phyloP scores from a whole-genome alignment of 257 asterid genomes.

The Haberlea rhodopensis region DNA sequence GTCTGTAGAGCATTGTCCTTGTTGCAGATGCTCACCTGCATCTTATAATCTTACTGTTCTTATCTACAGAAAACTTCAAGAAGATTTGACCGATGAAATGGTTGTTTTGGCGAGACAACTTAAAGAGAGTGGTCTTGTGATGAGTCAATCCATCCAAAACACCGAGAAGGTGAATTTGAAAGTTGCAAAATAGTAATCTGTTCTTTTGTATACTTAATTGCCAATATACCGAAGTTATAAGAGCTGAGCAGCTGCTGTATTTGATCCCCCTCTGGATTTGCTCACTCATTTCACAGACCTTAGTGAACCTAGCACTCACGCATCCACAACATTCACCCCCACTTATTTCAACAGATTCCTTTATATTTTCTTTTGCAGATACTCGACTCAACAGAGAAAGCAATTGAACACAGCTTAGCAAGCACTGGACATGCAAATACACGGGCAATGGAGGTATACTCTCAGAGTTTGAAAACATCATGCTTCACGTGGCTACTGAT shows the following conservation, averaged over 20 bases:
- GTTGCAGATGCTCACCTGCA: constrained; percentile 1
- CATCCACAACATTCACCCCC: background rate
- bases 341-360: background rate
- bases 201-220: background rate
- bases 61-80: constrained; percentile 79
- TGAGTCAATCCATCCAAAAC: constrained; percentile 76
- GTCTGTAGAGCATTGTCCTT: constrained; percentile 14
- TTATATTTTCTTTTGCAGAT: constrained; percentile 40
- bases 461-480: constrained; percentile 65
- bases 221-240: background rate
- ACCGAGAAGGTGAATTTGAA: constrained; percentile 68
- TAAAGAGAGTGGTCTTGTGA: constrained; percentile 81
- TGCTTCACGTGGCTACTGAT: constrained; percentile 79
- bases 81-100: constrained; percentile 90
- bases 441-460: constrained; percentile 66
- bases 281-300: background rate
- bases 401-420: constrained; percentile 86
- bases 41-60: background rate
- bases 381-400: constrained; percentile 85
- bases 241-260: background rate
- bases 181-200: background rate
- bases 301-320: background rate
- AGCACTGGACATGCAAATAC: constrained; percentile 73
- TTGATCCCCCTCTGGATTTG: background rate
- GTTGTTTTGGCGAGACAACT: constrained; percentile 82